phyloP scores from a whole-genome alignment of 2,329 filamentous ascomycete genomes.

The Verticillium alfalfae region DNA sequence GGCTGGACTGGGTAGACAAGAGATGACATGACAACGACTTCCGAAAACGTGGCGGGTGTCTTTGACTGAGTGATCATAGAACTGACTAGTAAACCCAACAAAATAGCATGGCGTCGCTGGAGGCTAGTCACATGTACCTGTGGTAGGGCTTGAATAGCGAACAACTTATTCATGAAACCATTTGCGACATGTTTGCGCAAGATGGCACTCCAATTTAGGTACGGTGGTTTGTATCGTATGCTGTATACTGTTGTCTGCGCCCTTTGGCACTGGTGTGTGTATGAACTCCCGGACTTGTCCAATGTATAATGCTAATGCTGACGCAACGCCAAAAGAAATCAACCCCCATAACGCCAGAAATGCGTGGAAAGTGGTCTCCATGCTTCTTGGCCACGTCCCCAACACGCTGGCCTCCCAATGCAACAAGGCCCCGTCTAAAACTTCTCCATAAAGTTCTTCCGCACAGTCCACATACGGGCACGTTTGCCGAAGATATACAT shows the following conservation, averaged over 20 bases:
- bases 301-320: not conserved
- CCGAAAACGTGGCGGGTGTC: not conserved
- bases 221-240: not conserved
- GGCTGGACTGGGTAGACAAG: not conserved
- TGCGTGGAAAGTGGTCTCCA: not conserved
- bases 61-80: not conserved
- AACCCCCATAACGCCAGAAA: not conserved
- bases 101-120: not conserved
- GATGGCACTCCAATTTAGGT: too few species aligned
- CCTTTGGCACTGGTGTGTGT: not conserved
- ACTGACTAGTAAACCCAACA: not conserved
- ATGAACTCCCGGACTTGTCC: not conserved
- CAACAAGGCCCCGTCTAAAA: slow-evolving; percentile 26
- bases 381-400: not conserved
- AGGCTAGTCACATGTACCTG: too few species aligned
- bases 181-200: too few species aligned
- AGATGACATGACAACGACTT: not conserved
- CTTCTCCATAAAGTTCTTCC: slow-evolving; percentile 81
- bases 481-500: slow-evolving; percentile 95
- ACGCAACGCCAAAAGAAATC: not conserved
- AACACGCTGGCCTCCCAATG: too few species aligned
- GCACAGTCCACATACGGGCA: slow-evolving; percentile 88
- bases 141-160: too few species aligned
- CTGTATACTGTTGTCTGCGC: not conserved
- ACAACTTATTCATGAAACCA: too few species aligned